Evolutionary conservation across 108 stramenopile genomes (phyloP), one percentile per base, ranked within the genome.

Genomic region (Skeletonema grethae): DNA sequence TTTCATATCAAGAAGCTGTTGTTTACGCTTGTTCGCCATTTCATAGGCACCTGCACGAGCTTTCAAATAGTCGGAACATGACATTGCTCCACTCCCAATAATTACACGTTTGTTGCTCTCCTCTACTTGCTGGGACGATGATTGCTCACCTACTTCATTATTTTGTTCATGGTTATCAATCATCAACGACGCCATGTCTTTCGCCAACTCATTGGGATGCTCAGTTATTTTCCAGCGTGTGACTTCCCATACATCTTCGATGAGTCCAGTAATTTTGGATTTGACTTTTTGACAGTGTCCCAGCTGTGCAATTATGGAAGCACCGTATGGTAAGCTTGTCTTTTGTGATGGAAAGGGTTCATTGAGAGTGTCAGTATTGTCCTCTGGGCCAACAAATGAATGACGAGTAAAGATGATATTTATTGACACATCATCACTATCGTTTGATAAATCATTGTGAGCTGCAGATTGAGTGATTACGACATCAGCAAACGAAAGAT

Each of bases 21-120:
- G 29, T 43, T 45, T 75, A 28, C 61, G 39, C 15, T 20, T n/a
- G 32, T 38, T 36, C 0, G 45, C 70, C 18, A 39, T 15, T 35
- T 65, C 43, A 34, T 59, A 72, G 25, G 69, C 61, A 2, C 85
- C 69, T 25, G 71, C 61, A 31, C 89, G 79, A 57, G 66, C 39
- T 63, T 87, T 76, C 53, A 90, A 76, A 60, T 90, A 90, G 10
- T 59, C 72, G 2, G 89, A 85, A 60, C 76, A 88, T 15, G 85
- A 86, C 15, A 90, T 76, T 2, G 87, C 89, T 8, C 73, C 75
- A 63, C 57, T 61, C 43, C 75, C 76, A 22, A 66, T 64, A 32
- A 72, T 32, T 10, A 82, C 43, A 18, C 50, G 56, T 56, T 16
- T 65, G 5, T 13, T 32, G 43, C 13, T 60, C 38, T 32, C 9